Percentiles rank a stretch among this genome's conserved stretches.
These are phyloP conservation scores for Escallonia rubra DNA, from an alignment of 129 eudicot species.

Conservation along the genomic window DNA sequence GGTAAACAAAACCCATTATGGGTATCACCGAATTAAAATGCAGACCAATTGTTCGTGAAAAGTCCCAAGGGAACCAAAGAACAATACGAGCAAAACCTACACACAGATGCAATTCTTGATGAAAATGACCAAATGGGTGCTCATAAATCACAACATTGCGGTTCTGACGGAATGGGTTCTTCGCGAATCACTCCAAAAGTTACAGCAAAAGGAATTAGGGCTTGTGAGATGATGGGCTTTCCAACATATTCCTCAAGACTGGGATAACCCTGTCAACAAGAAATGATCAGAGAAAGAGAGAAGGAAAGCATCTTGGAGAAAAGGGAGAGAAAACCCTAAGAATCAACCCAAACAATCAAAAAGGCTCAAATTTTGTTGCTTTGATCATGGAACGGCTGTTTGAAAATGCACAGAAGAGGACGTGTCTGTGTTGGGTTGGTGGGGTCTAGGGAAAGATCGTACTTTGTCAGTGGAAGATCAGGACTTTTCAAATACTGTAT, in stretches of 20 bases:
- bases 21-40: slow-evolving; percentile 10
- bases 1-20: too few species aligned
- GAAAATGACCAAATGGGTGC: slow-evolving; percentile 21
- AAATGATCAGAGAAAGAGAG: slow-evolving; percentile 23
- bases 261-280: slow-evolving; percentile 41
- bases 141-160: slow-evolving; percentile 18
- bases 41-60: slow-evolving; percentile 45
- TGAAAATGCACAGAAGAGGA: background rate
- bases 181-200: slow-evolving; percentile 4
- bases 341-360: slow-evolving; percentile 16
- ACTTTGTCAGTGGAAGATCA: background rate
- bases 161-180: slow-evolving; percentile 21
- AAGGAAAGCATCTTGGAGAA: slow-evolving; percentile 13
- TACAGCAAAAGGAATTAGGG: background rate
- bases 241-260: slow-evolving; percentile 11
- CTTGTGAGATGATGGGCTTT: background rate
- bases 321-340: slow-evolving; percentile 7
- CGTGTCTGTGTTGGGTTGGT: background rate
- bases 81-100: slow-evolving; percentile 14
- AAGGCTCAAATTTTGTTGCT: slow-evolving; percentile 9
- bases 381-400: background rate
- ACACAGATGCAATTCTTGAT: slow-evolving; percentile 17
- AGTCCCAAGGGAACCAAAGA: slow-evolving; percentile 33
- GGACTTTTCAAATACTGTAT: too few species aligned
- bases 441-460: background rate